Conservation (phyloP, 306 rosid genomes). For the Vigna nakashimae region DNA sequence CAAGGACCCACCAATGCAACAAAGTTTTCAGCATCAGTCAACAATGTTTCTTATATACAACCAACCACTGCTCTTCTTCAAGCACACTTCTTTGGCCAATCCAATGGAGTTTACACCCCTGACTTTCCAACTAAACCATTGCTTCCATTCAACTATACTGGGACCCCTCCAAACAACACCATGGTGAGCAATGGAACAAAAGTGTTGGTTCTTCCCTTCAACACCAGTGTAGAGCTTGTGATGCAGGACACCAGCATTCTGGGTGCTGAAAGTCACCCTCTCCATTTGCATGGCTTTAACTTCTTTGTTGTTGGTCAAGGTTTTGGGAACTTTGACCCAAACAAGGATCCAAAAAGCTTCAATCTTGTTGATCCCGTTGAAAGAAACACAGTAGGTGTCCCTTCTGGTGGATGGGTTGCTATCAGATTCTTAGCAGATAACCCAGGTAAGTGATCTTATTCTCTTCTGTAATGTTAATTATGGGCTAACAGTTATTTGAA, state of each 20-base stretch:
- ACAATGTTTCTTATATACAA: no score
- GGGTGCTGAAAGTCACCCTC: conserved; percentile 68
- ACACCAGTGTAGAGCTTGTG: conserved; percentile 65
- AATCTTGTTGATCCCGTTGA: conserved; percentile 68
- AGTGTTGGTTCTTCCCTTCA: conserved; percentile 60
- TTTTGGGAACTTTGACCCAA: conserved; percentile 67
- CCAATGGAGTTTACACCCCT: conserved; percentile 52
- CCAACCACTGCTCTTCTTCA: conserved; percentile 70
- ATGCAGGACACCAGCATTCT: conserved; percentile 72
- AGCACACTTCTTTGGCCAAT: conserved; percentile 60
- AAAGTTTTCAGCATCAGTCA: conserved; percentile 71
- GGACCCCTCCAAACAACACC: conserved; percentile 64
- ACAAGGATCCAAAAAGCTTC: conserved; percentile 54
- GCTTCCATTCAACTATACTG: conserved; percentile 61
- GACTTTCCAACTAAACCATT: conserved; percentile 55
- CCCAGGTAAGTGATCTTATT: conserved; percentile 52
- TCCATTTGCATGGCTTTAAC: conserved; percentile 76
- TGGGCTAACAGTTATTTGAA: no score
- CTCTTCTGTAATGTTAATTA: not conserved
- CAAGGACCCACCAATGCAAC: conserved; percentile 79
- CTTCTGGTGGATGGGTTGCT: conserved; percentile 77
- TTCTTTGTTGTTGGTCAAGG: conserved; percentile 79
- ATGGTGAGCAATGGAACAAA: conserved; percentile 71
- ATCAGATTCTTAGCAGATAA: conserved; percentile 71
- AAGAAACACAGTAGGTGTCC: conserved; percentile 68